phyloP scores from a whole-genome alignment of 352 stramenopile species.

The Peronospora farinosa region DNA sequence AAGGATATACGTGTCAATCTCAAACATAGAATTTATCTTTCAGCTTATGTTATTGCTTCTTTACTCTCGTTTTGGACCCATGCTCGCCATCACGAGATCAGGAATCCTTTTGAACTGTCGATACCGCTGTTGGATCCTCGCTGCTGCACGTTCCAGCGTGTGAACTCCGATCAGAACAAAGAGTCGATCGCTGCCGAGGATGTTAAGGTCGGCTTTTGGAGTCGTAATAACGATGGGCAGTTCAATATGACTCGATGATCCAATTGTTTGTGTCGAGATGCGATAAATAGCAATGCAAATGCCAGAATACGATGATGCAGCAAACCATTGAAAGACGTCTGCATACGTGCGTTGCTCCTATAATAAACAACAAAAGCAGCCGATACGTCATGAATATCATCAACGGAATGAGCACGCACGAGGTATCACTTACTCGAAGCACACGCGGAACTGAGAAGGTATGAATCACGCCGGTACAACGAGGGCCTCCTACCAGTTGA shows the following conservation, averaged over 20 bases:
- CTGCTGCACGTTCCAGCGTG: constrained; percentile 59
- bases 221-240: constrained; percentile 77
- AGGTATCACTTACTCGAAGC: constrained; percentile 33
- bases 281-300: constrained; percentile 74
- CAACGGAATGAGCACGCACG: not conserved
- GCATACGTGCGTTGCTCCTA: constrained; percentile 45
- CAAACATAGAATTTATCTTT: constrained; percentile 7
- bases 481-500: constrained; percentile 67
- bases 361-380: constrained; percentile 2
- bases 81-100: constrained; percentile 3
- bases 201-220: constrained; percentile 42
- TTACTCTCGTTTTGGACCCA: constrained; percentile 6
- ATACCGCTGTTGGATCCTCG: constrained; percentile 50
- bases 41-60: not conserved
- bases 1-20: constrained; percentile 5
- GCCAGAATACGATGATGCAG: constrained; percentile 48
- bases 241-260: constrained; percentile 33
- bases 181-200: constrained; percentile 47
- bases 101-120: constrained; percentile 22
- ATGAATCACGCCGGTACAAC: constrained; percentile 70
- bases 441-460: constrained; percentile 42
- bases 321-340: constrained; percentile 59
- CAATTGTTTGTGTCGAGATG: constrained; percentile 47
- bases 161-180: constrained; percentile 74
- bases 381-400: constrained; percentile 1